Base-by-base conservation (phyloP, 768 basidiomycete species). In the Lentinula sp. region DNA sequence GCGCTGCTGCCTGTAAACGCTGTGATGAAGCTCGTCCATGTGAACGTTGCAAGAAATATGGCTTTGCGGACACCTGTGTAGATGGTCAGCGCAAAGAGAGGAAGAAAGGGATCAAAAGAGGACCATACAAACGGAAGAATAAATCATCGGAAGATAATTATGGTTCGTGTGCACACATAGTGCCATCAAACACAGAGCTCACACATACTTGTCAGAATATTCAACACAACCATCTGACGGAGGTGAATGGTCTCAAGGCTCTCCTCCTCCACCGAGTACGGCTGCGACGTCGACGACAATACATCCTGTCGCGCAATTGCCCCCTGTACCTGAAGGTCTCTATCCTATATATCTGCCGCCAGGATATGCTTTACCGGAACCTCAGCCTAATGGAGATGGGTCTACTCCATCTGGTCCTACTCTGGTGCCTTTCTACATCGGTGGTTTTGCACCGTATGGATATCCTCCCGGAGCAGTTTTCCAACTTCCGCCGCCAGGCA, bases 1-100 rank as follows among this genome's bases (percentile, higher is more conserved):
- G 91, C 69, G 92, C 93, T 63, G 83, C 84, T 56, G 91, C 91
- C 0, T 93, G 91, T 76, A 93, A 93, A 73, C 90, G 92, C 65
- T 93, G 91, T 70, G 89, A 93, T 72, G 92, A 93, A 64, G 81
- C 79, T 65, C 86, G 95, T 48, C 95, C 95, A 28, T 97, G 95
- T 70, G 86, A 89, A 62, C 87, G 95, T 37, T 97, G 95, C 66
- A 78, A 88, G 68, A 95, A 94, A 74, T 95, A 95, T 71, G 91
- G 90, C 65, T 83, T 93, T 57, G 75, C 84, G 2, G 80, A 81
- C 9, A 81, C 86, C 59, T 97, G 95, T 72, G 76, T 89, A 59
- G 95, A 97, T 71, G 94, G 93, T 34, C 89, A 91, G 68, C 83
- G 95, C 69, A 97, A 96, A 75, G 94, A 96, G 73, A 82, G 95